Conservation (phyloP, 257 asterid species). For the Primulina eburnea region DNA sequence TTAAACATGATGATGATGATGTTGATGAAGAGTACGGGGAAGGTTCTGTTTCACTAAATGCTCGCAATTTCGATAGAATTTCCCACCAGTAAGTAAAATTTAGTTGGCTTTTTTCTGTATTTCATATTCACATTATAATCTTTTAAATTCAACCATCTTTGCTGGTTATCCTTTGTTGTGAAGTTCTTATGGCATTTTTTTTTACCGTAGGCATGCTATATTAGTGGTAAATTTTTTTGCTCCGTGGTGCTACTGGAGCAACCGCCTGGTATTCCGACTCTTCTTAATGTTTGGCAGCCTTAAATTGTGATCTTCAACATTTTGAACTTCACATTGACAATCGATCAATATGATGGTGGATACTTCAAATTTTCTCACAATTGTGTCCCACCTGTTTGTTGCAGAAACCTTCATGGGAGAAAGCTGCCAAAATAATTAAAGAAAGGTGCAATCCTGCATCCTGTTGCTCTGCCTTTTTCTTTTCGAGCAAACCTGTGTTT, state of each 20-base stretch:
- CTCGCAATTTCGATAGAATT: constrained; percentile 68
- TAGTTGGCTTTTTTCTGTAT: constrained; percentile 15
- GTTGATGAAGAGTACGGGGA: constrained; percentile 76
- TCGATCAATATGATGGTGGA: constrained; percentile 15
- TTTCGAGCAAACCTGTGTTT: constrained; percentile 9
- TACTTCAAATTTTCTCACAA: constrained; percentile 22
- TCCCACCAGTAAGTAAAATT: constrained; percentile 67
- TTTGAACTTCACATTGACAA: constrained; percentile 10
- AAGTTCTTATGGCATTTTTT: constrained; percentile 24
- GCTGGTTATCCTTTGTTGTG: constrained; percentile 19
- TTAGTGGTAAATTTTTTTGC: constrained; percentile 91
- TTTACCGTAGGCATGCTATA: constrained; percentile 58
- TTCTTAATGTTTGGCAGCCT: constrained; percentile 22
- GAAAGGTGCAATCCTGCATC: constrained; percentile 56
- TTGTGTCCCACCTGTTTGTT: constrained; percentile 22
- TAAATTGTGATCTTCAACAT: constrained; percentile 12
- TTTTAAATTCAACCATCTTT: constrained; percentile 14
- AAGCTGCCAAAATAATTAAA: constrained; percentile 79
- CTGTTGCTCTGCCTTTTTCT: constrained; percentile 19
- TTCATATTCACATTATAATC: constrained; percentile 16
- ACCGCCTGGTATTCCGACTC: constrained; percentile 62
- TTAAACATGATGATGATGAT: constrained; percentile 80
- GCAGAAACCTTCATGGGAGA: constrained; percentile 99
- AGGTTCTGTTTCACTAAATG: constrained; percentile 70
- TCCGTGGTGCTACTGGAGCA: constrained; percentile 97